phyloP scores from a whole-genome alignment of 768 basidiomycete genomes.

The Rhodotorula babjevae region DNA sequence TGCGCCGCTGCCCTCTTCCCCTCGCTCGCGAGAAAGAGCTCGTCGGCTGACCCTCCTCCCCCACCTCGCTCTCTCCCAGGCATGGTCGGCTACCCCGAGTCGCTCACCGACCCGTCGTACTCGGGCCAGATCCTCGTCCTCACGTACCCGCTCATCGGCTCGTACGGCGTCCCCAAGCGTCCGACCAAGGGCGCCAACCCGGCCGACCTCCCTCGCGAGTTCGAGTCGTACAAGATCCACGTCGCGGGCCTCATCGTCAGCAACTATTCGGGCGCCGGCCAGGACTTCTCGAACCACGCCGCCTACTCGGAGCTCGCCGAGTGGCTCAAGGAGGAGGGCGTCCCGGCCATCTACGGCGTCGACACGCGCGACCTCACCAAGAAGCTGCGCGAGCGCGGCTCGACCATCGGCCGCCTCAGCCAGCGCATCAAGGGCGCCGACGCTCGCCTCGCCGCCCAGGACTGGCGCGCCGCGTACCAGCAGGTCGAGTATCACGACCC shows the following conservation, averaged over 20 bases:
- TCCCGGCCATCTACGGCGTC: conserved; percentile 91
- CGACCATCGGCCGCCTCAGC: conserved; percentile 79
- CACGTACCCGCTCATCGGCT: conserved; percentile 93
- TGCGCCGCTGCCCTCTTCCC: conserved; percentile 50
- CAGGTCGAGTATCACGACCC: conserved; percentile 81
- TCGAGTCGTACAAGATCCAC: conserved; percentile 94
- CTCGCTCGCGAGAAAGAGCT: not conserved
- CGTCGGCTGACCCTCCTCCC: conserved; percentile 3
- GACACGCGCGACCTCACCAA: conserved; percentile 97
- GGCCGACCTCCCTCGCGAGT: conserved; percentile 55
- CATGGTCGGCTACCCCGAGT: conserved; percentile 99
- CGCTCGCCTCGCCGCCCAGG: conserved; percentile 32
- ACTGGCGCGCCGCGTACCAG: conserved; percentile 78
- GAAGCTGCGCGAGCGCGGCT: conserved; percentile 88
- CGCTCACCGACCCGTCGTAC: conserved; percentile 96
- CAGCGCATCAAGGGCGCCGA: conserved; percentile 53
- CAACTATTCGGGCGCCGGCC: conserved; percentile 65
- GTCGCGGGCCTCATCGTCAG: conserved; percentile 85
- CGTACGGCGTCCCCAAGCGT: conserved; percentile 91
- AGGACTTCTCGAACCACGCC: conserved; percentile 90
- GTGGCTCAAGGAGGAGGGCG: conserved; percentile 91
- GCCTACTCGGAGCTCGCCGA: conserved; percentile 76
- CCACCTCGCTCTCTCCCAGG: conserved; percentile 54
- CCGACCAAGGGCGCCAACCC: conserved; percentile 48
- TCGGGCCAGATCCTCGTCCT: conserved; percentile 95